Percentiles rank a stretch among this genome's conserved stretches.
These are phyloP conservation scores for Tetrapisispora phaffii DNA, from an alignment of 805 yeast species.

Conservation along the genomic window DNA sequence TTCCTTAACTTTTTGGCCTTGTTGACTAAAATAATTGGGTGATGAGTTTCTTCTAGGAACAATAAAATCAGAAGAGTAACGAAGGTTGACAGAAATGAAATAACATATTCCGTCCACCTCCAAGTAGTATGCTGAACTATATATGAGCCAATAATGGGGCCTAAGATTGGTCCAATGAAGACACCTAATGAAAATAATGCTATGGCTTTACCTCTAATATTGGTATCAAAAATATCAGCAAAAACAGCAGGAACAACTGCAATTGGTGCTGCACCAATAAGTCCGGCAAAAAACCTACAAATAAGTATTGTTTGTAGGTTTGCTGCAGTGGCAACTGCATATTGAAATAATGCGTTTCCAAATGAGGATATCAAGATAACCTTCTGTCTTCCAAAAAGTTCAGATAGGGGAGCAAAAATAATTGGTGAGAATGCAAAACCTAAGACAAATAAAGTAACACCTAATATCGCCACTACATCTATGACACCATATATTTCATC, in stretches of 20 bases:
- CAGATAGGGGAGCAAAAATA: conserved; percentile 84
- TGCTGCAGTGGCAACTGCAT: conserved; percentile 68
- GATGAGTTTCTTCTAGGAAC: conserved; percentile 58
- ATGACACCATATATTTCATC: conserved; percentile 50
- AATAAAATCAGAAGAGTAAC: conserved; percentile 30
- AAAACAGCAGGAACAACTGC: conserved; percentile 82
- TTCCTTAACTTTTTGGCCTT: conserved; percentile 57
- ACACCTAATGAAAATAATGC: conserved; percentile 65
- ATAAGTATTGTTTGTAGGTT: conserved; percentile 69
- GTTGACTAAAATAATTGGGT: conserved; percentile 50
- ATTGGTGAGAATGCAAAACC: conserved; percentile 94
- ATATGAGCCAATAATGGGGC: conserved; percentile 74
- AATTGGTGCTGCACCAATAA: conserved; percentile 74
- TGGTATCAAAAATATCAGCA: conserved; percentile 67
- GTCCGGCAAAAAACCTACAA: conserved; percentile 72
- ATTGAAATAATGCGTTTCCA: conserved; percentile 51
- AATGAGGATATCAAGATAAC: conserved; percentile 49
- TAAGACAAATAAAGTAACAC: conserved; percentile 69
- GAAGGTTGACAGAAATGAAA: conserved; percentile 48
- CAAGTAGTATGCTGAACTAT: conserved; percentile 61
- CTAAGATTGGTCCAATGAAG: conserved; percentile 69
- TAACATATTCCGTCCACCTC: conserved; percentile 74
- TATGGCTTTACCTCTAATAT: conserved; percentile 65
- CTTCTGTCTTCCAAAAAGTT: conserved; percentile 59
- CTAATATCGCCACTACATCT: conserved; percentile 56